A percentile compares a stretch with the other conserved stretches of the same genome.
Conservation (phyloP, 2,329 filamentous ascomycete genomes). For the Fusarium bulbicola region DNA sequence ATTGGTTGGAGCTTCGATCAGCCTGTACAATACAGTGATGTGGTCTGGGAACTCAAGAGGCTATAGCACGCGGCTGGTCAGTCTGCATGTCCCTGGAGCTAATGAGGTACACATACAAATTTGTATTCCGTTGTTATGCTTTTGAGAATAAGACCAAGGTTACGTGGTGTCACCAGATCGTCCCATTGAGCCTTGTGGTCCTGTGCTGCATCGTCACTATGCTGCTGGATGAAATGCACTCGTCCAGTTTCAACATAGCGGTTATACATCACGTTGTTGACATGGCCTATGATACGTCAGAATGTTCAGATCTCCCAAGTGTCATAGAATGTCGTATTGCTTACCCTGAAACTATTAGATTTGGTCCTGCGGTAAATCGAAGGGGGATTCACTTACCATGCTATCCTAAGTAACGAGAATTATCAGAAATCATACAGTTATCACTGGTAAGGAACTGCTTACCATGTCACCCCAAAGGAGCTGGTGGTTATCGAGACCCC, state of each 20-base stretch:
- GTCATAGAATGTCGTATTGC: fast-evolving
- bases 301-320: background rate
- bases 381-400: background rate
- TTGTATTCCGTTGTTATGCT: slow-evolving; percentile 32
- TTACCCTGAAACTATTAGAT: background rate
- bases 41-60: slow-evolving; percentile 22
- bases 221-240: slow-evolving; percentile 18
- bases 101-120: background rate
- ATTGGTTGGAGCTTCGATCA: slow-evolving; percentile 12
- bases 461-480: slow-evolving; percentile 33
- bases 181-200: slow-evolving; percentile 21
- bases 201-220: background rate
- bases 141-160: slow-evolving; percentile 24
- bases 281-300: slow-evolving; percentile 15
- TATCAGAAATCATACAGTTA: background rate
- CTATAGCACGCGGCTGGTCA: background rate
- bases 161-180: slow-evolving; percentile 1
- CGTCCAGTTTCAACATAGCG: slow-evolving; percentile 25
- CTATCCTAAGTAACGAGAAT: background rate
- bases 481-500: slow-evolving; percentile 16
- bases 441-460: background rate
- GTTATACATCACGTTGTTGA: slow-evolving; percentile 35
- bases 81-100: fast-evolving
- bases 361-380: fast-evolving
- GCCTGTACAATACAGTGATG: slow-evolving; percentile 19